Evolutionary conservation across 1,284 basidiomycete genomes (phyloP), one percentile per base, ranked within the genome.

Genomic region (Ceratorhiza oryzae-sativae): DNA sequence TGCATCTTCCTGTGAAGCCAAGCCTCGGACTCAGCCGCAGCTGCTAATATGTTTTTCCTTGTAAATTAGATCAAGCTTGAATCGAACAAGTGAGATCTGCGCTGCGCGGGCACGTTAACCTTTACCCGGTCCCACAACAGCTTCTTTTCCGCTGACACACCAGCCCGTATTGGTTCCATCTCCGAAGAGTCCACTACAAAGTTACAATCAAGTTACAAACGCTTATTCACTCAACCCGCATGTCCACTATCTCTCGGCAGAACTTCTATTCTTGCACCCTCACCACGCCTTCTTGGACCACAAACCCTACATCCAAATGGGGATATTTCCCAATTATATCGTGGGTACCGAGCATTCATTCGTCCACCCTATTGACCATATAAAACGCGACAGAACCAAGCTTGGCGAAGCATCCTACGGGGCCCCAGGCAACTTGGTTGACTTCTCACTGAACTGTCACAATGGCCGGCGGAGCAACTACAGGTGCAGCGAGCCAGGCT

Each of bases 401-500:
- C 61, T 27, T 27, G 61, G 51, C 48, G 63, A 56, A n/a, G 46
- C 48, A 15, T 51, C 56, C 46, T 42, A 15, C 63, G 27, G 46
- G 63, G 45, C 53, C 56, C 45, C 56, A 65, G 49, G 27, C 27
- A 27, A 12, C 27, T 49, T 55, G 20, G 46, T 30, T 61, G 20
- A 15, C 48, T 45, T 39, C 51, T 42, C 25, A 20, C 32, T 18
- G 42, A 45, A 45, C 15, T 62, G 27, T 34, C 61, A 73, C 45
- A 27, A 73, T 75, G 59, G 72, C 70, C 30, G 73, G 73, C 65
- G 73, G 72, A 73, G 73, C 45, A 56, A 13, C 68, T 56, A 55
- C 10, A 55, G 63, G 63, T 56, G 68, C 58, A 39, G 51, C 53
- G 6, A 61, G 61, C 55, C 46, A 61, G 25, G 70, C 46, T 60